These are phyloP conservation scores for Avena insularis DNA, from an alignment of 176 grass and related monocot species.

Conservation along the genomic window DNA sequence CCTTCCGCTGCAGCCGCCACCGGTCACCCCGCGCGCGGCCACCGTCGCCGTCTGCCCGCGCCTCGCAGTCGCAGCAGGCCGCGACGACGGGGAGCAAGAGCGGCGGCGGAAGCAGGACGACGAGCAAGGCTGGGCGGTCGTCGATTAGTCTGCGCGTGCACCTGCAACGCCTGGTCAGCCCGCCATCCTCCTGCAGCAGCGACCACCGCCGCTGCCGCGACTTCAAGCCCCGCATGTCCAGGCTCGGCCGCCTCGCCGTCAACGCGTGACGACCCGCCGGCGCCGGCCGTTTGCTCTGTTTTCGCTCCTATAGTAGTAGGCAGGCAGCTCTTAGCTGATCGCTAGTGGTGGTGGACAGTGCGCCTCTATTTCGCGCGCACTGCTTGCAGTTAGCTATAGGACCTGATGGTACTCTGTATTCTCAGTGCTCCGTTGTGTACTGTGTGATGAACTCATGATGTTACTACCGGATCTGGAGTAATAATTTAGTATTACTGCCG, in stretches of 20 bases:
- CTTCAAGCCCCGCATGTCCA: slow-evolving; percentile 68
- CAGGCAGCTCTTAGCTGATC: not conserved
- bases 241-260: slow-evolving; percentile 53
- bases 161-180: slow-evolving; percentile 52
- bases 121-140: not conserved
- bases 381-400: not conserved
- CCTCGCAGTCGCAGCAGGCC: not conserved
- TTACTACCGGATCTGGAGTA: too few species aligned
- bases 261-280: slow-evolving; percentile 1
- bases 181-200: slow-evolving; percentile 39
- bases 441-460: not conserved
- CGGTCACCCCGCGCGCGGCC: slow-evolving; percentile 4
- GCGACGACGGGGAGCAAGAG: not conserved
- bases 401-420: not conserved
- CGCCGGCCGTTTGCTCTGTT: not conserved
- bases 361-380: slow-evolving; percentile 51
- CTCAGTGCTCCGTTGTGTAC: not conserved
- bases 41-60: slow-evolving; percentile 22
- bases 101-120: not conserved
- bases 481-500: too few species aligned
- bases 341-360: not conserved
- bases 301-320: not conserved
- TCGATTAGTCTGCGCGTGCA: slow-evolving; percentile 54
- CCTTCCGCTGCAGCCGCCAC: slow-evolving; percentile 77
- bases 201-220: slow-evolving; percentile 33